phyloP scores from a whole-genome alignment of 352 stramenopile genomes.

The Pythium dissotocum region DNA sequence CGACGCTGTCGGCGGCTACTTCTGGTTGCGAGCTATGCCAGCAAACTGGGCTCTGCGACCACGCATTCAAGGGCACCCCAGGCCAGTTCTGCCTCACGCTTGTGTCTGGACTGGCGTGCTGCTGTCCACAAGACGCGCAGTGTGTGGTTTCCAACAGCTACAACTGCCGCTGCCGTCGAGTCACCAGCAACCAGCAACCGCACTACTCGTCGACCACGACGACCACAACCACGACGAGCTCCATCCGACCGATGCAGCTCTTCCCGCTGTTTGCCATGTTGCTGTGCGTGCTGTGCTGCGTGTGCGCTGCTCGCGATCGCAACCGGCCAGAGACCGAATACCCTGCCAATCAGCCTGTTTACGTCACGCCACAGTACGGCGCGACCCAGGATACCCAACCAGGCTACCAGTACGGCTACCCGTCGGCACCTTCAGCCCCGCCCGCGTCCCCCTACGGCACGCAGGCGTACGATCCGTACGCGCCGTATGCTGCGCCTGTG shows the following conservation, averaged over 20 bases:
- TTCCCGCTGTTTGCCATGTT: slow-evolving; percentile 50
- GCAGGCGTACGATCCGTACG: not conserved
- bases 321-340: slow-evolving; percentile 13
- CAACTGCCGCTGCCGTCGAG: slow-evolving; percentile 54
- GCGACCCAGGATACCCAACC: slow-evolving; percentile 28
- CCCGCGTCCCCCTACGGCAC: slow-evolving; percentile 13
- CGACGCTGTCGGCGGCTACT: slow-evolving; percentile 44
- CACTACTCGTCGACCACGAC: slow-evolving; percentile 34
- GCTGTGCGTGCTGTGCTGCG: slow-evolving; percentile 54
- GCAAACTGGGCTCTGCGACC: slow-evolving; percentile 57
- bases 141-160: slow-evolving; percentile 53
- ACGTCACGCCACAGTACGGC: slow-evolving; percentile 43
- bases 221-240: slow-evolving; percentile 31
- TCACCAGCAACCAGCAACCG: slow-evolving; percentile 4
- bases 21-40: slow-evolving; percentile 67
- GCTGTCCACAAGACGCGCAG: slow-evolving; percentile 56
- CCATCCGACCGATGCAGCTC: slow-evolving; percentile 26
- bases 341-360: slow-evolving; percentile 40
- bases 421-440: slow-evolving; percentile 44
- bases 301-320: slow-evolving; percentile 6
- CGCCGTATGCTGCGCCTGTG: slow-evolving; percentile 10
- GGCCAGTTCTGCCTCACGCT: slow-evolving; percentile 71
- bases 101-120: slow-evolving; percentile 55
- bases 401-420: slow-evolving; percentile 57
- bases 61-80: slow-evolving; percentile 53